phyloP scores from a whole-genome alignment of 768 basidiomycete genomes.

The Saitozyma podzolica region DNA sequence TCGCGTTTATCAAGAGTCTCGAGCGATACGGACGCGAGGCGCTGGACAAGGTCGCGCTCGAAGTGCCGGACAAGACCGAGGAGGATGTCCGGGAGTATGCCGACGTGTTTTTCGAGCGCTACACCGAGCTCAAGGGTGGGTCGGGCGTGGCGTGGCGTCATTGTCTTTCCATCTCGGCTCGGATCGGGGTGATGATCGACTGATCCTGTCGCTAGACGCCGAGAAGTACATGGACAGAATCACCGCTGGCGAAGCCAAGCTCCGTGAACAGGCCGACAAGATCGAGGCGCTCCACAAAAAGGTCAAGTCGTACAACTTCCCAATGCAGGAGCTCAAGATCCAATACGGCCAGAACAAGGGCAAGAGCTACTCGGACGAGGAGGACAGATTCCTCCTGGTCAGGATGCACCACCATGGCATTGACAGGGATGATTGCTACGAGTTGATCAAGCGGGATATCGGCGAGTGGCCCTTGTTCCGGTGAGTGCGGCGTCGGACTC shows the following conservation, averaged over 20 bases:
- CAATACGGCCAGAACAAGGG: slow-evolving; percentile 91
- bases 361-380: slow-evolving; percentile 94
- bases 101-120: slow-evolving; percentile 81
- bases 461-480: slow-evolving; percentile 95
- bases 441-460: slow-evolving; percentile 93
- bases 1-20: slow-evolving; percentile 78
- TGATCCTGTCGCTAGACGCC: slow-evolving; percentile 60
- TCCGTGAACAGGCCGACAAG: slow-evolving; percentile 72
- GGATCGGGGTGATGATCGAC: not conserved
- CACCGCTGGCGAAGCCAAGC: slow-evolving; percentile 82
- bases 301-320: slow-evolving; percentile 77
- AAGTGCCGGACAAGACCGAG: slow-evolving; percentile 75
- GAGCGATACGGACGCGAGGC: slow-evolving; percentile 71
- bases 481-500: slow-evolving; percentile 24
- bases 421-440: slow-evolving; percentile 78
- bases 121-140: slow-evolving; percentile 77
- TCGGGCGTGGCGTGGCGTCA: not conserved
- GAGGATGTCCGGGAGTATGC: slow-evolving; percentile 79
- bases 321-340: slow-evolving; percentile 95
- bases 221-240: slow-evolving; percentile 81
- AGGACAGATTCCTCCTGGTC: slow-evolving; percentile 91
- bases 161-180: not conserved
- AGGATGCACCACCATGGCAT: slow-evolving; percentile 87
- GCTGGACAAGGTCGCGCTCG: slow-evolving; percentile 63
- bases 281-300: slow-evolving; percentile 72